A percentile compares a stretch with the other conserved stretches of the same genome.
phyloP scores from a whole-genome alignment of 2,329 filamentous ascomycete species.

The Pezicula carpinea region DNA sequence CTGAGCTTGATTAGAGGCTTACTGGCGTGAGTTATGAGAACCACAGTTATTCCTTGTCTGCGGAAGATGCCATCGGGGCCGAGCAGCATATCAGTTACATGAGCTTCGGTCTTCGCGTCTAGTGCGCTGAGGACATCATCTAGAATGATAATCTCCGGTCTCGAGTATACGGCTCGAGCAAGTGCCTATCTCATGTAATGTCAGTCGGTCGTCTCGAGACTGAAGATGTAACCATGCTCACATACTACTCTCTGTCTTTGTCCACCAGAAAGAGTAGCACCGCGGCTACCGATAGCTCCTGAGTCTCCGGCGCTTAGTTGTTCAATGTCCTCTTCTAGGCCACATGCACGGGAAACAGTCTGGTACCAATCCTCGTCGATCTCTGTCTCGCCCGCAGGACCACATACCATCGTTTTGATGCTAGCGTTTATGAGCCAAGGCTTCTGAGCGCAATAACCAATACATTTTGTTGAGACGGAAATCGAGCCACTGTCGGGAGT shows the following conservation, averaged over 20 bases:
- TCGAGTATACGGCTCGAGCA: constrained; percentile 16
- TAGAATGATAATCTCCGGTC: constrained; percentile 12
- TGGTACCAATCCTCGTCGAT: constrained; percentile 17
- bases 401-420: constrained; percentile 33
- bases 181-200: constrained; percentile 8
- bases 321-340: constrained; percentile 14
- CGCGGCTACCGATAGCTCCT: constrained; percentile 22
- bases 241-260: constrained; percentile 15
- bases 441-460: constrained; percentile 38
- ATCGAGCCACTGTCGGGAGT: constrained; percentile 5
- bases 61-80: constrained; percentile 5
- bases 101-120: constrained; percentile 12
- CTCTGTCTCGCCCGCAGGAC: constrained; percentile 8
- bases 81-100: constrained; percentile 7
- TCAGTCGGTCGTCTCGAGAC: background rate
- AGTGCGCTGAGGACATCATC: constrained; percentile 18
- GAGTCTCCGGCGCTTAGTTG: constrained; percentile 20
- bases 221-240: background rate
- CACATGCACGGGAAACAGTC: constrained; percentile 15
- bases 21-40: constrained; percentile 29
- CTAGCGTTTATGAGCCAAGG: constrained; percentile 39
- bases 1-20: constrained; percentile 14
- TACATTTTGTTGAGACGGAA: constrained; percentile 8
- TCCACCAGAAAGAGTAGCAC: constrained; percentile 26
- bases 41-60: constrained; percentile 26